Evolutionary conservation across 805 yeast species (phyloP), one percentile per base, ranked within the genome.

Genomic region (Dipodascus albidus): DNA sequence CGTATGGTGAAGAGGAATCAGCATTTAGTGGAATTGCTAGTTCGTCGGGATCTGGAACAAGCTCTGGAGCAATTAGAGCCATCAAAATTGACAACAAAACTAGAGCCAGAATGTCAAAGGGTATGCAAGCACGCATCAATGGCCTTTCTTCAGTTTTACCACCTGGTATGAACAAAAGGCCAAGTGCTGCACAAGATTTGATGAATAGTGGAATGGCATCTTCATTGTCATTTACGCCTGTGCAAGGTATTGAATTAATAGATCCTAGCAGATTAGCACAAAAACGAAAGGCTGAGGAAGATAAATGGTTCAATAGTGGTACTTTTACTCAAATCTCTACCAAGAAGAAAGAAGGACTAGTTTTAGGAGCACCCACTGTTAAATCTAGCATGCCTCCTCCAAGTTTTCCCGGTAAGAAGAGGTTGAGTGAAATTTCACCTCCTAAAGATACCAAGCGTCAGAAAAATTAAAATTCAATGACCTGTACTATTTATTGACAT

Each of bases 1-100:
- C 74, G 2, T 89, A 85, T 57, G 73, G 80, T 0, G 83, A 72
- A 63, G 95, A 95, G 9, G 89, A 87, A 52, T 59, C 54, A 22
- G 63, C 57, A 31, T 59, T 96, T 87, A 47, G 55, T 47, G n/a
- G 61, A 57, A 15, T 57, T 64, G 19, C 67, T 67, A 14, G 55
- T 64, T 1, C 50, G 57, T n/a, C 57, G 54, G 55, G 58, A 42
- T 33, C 55, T 27, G 54, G 62, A 15, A 47, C 55, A 17, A 48
- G 56, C 60, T 64, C 55, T 61, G 70, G 20, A 53, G 14, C 49
- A 21, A 47, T 47, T n/a, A 47, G 49, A n/a, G 24, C 62, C 3
- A 55, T 65, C 3, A 60, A 62, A 2, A 62, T 70, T 17, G 76
- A 73, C 58, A 64, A 67, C 1, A 76, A 76, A 50, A 80, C 81